These are phyloP conservation scores for Amanita molliuscula DNA, from an alignment of 768 basidiomycete genomes.

Conservation along the genomic window DNA sequence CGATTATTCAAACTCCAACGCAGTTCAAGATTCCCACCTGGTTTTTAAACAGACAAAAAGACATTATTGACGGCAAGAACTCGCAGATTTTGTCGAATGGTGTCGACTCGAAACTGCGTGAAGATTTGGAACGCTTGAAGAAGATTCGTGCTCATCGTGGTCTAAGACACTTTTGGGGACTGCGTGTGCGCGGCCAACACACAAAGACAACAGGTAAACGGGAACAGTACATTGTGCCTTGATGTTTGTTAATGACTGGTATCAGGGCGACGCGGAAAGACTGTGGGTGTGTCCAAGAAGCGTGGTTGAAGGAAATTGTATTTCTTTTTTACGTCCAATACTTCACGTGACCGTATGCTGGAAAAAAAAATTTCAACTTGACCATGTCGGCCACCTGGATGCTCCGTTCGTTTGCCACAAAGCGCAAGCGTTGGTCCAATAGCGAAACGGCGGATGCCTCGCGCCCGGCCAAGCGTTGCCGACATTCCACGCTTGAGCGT, in stretches of 20 bases:
- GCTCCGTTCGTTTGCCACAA: constrained; percentile 22
- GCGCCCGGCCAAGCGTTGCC: constrained; percentile 31
- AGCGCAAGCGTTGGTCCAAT: constrained; percentile 28
- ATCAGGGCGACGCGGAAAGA: constrained; percentile 88
- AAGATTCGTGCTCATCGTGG: constrained; percentile 98
- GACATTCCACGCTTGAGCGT: constrained; percentile 39
- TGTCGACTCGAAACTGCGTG: constrained; percentile 96
- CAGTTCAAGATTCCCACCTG: constrained; percentile 99
- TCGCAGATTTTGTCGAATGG: constrained; percentile 92
- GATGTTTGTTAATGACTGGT: not conserved
- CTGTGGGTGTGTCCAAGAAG: constrained; percentile 96
- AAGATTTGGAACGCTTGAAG: constrained; percentile 96
- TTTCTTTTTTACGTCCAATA: not conserved
- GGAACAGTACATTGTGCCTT: not conserved
- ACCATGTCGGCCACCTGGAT: constrained; percentile 15
- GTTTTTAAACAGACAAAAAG: constrained; percentile 99
- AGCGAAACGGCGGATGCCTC: not conserved
- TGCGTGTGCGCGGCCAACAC: constrained; percentile 96
- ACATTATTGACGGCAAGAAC: constrained; percentile 96
- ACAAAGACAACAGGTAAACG: constrained; percentile 95
- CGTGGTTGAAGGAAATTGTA: constrained; percentile 29
- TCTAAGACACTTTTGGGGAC: constrained; percentile 86
- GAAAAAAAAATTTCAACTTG: not conserved
- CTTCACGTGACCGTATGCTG: constrained; percentile 5
- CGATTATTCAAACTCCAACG: constrained; percentile 97